phyloP scores from a whole-genome alignment of 371 early-diverging fungal species.

The Nematocida major region DNA sequence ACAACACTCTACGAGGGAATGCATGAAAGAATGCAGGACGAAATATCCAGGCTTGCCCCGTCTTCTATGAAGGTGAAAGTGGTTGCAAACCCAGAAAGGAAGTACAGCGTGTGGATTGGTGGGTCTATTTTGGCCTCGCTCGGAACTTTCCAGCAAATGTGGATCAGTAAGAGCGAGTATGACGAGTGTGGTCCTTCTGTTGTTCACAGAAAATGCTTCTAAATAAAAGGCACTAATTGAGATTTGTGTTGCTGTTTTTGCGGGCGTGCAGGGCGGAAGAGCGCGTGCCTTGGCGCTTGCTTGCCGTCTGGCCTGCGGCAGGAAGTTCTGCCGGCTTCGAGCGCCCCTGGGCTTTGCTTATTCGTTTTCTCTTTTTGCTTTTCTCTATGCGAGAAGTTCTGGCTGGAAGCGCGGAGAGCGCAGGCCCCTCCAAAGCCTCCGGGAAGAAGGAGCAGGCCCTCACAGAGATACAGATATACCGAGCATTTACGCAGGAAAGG shows the following conservation, averaged over 20 bases:
- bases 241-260: neutral
- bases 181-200: conserved; percentile 69
- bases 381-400: too few relatives aligned
- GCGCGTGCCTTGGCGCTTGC: too few relatives aligned
- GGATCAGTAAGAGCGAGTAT: conserved; percentile 90
- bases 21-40: conserved; percentile 84
- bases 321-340: too few relatives aligned
- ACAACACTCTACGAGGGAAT: conserved; percentile 69
- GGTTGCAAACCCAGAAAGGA: conserved; percentile 97
- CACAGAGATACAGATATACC: conserved; percentile 13
- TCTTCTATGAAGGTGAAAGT: conserved; percentile 97
- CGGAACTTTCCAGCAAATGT: conserved; percentile 94
- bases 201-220: conserved; percentile 66
- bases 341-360: neutral
- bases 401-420: neutral
- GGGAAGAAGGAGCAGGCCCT: neutral
- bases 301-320: too few relatives aligned
- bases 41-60: conserved; percentile 90
- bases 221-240: conserved; percentile 32
- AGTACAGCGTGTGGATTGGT: conserved; percentile 99
- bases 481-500: neutral
- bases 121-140: conserved; percentile 98
- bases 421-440: neutral
- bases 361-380: neutral
- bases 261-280: neutral